Percentiles rank a stretch among this genome's conserved stretches.
Evolutionary conservation across 805 yeast genomes (phyloP).

Genomic region (Wickerhamiella vanderwaltii): DNA sequence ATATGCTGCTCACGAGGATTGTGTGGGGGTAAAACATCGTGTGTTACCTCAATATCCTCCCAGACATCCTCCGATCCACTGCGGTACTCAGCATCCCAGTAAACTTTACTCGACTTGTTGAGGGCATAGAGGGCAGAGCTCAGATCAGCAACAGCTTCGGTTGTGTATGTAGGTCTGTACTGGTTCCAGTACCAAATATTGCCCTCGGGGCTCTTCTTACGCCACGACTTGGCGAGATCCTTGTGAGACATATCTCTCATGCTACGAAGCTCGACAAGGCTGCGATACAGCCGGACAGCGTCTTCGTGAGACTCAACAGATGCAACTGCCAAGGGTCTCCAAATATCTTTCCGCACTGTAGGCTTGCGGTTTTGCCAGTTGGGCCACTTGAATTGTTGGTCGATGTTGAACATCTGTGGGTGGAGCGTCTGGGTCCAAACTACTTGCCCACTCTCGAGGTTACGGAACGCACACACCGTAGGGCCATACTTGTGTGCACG

Average conservation of each 20-base stretch:
- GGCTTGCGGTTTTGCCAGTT: conserved; percentile 86
- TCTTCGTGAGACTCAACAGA: conserved; percentile 29
- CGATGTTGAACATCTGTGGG: conserved; percentile 37
- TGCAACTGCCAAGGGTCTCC: conserved; percentile 85
- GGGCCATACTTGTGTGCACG: conserved; percentile 58
- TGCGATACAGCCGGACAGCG: conserved; percentile 63
- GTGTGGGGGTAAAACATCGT: conserved; percentile 41
- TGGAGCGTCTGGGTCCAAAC: conserved; percentile 75
- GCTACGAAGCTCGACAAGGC: conserved; percentile 59
- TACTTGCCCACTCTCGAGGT: conserved; percentile 81
- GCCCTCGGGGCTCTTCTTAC: conserved; percentile 64
- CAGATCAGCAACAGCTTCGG: conserved; percentile 84
- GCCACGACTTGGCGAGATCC: conserved; percentile 48
- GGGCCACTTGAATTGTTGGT: conserved; percentile 63
- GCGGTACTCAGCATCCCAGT: conserved; percentile 84
- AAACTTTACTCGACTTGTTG: conserved; percentile 35
- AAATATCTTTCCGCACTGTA: conserved; percentile 65
- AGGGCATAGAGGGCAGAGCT: conserved; percentile 55
- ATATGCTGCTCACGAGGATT: conserved; percentile 57
- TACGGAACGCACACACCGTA: conserved; percentile 70
- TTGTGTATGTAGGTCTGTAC: conserved; percentile 79
- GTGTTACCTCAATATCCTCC: conserved; percentile 46
- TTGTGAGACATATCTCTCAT: conserved; percentile 53
- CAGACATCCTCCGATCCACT: conserved; percentile 70
- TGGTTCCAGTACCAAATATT: conserved; percentile 80